Conservation (phyloP, 169 alveolate genomes). For the Plasmodium blacklocki region DNA sequence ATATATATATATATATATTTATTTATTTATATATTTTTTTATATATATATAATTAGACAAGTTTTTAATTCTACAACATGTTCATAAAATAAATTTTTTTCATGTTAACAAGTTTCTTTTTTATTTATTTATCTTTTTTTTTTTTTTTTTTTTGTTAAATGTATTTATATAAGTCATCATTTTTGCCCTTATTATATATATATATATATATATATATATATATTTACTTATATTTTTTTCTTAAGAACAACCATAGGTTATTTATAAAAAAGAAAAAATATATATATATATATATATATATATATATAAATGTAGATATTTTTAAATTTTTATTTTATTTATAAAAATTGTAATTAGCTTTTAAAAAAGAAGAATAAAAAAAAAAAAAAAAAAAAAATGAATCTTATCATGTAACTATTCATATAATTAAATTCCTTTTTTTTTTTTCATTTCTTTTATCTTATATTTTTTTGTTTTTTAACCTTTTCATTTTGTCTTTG, state of each 20-base stretch:
- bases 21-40: background rate
- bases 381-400: background rate
- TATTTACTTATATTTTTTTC: conserved; percentile 5
- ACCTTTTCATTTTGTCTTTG: too few relatives aligned
- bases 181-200: too few relatives aligned
- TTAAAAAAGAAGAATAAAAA: background rate
- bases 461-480: too few relatives aligned
- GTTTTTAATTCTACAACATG: background rate
- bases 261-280: background rate
- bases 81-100: background rate
- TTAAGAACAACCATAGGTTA: background rate
- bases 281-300: background rate
- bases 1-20: background rate
- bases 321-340: conserved; percentile 18
- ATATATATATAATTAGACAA: background rate
- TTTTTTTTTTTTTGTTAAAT: too few relatives aligned
- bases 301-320: background rate
- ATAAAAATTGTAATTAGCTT: conserved; percentile 12
- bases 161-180: too few relatives aligned
- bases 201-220: background rate
- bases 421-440: too few relatives aligned
- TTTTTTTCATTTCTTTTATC: too few relatives aligned
- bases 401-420: too few relatives aligned
- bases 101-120: background rate
- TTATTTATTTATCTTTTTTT: too few relatives aligned